These are phyloP conservation scores for Candida gorgasii DNA, from an alignment of 805 yeast genomes.

Conservation along the genomic window DNA sequence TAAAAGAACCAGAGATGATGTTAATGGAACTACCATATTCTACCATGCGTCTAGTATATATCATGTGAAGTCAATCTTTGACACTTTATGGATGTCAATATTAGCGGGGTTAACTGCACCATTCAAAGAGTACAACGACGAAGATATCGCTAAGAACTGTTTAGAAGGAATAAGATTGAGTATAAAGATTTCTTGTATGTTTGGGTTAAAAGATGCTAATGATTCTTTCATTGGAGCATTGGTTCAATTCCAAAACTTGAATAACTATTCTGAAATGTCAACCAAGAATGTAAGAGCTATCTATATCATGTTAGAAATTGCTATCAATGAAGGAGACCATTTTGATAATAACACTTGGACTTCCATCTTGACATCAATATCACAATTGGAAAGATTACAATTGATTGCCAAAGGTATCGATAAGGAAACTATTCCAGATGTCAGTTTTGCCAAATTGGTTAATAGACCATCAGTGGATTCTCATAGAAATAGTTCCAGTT, in stretches of 20 bases:
- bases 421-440: conserved; percentile 83
- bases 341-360: conserved; percentile 71
- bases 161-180: conserved; percentile 86
- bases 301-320: conserved; percentile 68
- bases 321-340: conserved; percentile 75
- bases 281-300: conserved; percentile 82
- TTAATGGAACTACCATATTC: conserved; percentile 43
- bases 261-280: conserved; percentile 75
- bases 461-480: conserved; percentile 55
- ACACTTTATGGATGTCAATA: conserved; percentile 94
- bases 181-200: conserved; percentile 78
- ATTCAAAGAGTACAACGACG: conserved; percentile 83
- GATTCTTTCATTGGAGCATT: conserved; percentile 88
- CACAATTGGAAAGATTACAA: conserved; percentile 90
- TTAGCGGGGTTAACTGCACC: conserved; percentile 94
- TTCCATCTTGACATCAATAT: conserved; percentile 74
- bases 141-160: conserved; percentile 64
- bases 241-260: conserved; percentile 80
- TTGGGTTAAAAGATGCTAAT: conserved; percentile 81
- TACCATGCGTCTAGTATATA: conserved; percentile 85
- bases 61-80: conserved; percentile 91
- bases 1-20: conserved; percentile 43
- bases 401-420: conserved; percentile 85
- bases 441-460: conserved; percentile 70
- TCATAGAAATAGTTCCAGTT: conserved; percentile 39